A percentile compares a stretch with the other conserved stretches of the same genome.
phyloP scores from a whole-genome alignment of 2,329 filamentous ascomycete species.

The Aspergillus alliaceus region DNA sequence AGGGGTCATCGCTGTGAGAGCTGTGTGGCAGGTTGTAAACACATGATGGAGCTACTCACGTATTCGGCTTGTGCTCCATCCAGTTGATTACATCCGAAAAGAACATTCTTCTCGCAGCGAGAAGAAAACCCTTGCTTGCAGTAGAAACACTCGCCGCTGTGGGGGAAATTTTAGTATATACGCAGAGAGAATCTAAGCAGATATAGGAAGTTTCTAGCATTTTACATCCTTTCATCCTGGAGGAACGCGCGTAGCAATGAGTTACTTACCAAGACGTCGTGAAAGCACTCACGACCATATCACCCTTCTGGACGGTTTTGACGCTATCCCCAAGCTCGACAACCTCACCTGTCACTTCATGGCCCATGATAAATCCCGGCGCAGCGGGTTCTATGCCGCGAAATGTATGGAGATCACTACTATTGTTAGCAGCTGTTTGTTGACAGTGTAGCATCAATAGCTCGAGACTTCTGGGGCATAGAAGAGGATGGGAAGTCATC shows the following conservation, averaged over 20 bases:
- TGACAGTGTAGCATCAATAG: background rate
- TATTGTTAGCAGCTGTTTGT: background rate
- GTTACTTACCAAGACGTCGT: conserved; percentile 71
- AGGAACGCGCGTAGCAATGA: background rate
- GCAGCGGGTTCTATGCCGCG: conserved; percentile 73
- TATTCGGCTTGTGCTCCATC: conserved; percentile 83
- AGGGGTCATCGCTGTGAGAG: background rate
- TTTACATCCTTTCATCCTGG: background rate
- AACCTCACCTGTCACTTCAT: conserved; percentile 82
- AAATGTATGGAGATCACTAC: conserved; percentile 80
- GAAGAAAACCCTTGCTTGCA: conserved; percentile 75
- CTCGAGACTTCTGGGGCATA: background rate
- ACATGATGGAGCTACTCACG: conserved; percentile 36
- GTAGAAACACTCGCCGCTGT: conserved; percentile 75
- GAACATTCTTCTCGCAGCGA: conserved; percentile 66
- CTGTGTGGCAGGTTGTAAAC: background rate
- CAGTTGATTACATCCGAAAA: conserved; percentile 69
- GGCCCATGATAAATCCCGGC: conserved; percentile 67
- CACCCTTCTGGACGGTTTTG: conserved; percentile 68
- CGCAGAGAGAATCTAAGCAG: background rate
- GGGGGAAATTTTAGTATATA: background rate
- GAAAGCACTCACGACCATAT: conserved; percentile 80
- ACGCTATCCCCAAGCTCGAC: conserved; percentile 68
- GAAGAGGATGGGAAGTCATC: background rate
- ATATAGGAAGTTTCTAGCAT: background rate